A percentile compares a stretch with the other conserved stretches of the same genome.
phyloP scores from a whole-genome alignment of 148 eudicot species.

The Dianthus caryophyllus region DNA sequence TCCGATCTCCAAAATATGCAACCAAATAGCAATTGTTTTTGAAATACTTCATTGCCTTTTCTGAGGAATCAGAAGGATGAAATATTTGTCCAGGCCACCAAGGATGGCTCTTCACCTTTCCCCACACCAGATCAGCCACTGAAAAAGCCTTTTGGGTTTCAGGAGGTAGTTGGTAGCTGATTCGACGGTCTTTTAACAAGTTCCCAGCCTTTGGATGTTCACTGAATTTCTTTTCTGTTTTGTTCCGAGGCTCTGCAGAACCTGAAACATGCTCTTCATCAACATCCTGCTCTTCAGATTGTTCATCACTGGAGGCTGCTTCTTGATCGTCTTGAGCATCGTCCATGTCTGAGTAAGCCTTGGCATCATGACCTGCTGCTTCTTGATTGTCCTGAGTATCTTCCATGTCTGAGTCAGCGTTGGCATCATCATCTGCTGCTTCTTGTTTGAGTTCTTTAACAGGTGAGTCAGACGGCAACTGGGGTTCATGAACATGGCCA shows the following conservation, averaged over 20 bases:
- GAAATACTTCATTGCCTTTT: slow-evolving; percentile 70
- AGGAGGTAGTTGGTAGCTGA: slow-evolving; percentile 51
- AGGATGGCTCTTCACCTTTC: slow-evolving; percentile 88
- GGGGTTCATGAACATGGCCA: slow-evolving; percentile 11
- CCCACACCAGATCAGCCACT: slow-evolving; percentile 79
- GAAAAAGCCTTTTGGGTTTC: slow-evolving; percentile 53
- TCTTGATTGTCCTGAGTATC: slow-evolving; percentile 25
- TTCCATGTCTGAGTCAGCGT: slow-evolving; percentile 17
- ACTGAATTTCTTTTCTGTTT: slow-evolving; percentile 30
- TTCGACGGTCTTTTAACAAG: slow-evolving; percentile 28
- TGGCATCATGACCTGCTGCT: slow-evolving; percentile 18
- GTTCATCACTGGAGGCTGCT: slow-evolving; percentile 17
- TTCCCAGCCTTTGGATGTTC: slow-evolving; percentile 25
- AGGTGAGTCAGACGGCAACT: slow-evolving; percentile 17
- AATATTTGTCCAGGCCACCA: slow-evolving; percentile 99
- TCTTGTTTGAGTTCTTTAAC: slow-evolving; percentile 17
- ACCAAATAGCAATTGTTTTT: slow-evolving; percentile 77
- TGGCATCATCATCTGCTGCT: slow-evolving; percentile 15
- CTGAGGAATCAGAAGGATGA: slow-evolving; percentile 77
- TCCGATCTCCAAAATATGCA: slow-evolving; percentile 86
- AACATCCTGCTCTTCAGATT: slow-evolving; percentile 26
- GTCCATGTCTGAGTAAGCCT: slow-evolving; percentile 18
- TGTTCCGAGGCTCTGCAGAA: slow-evolving; percentile 21
- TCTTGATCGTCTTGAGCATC: slow-evolving; percentile 26
- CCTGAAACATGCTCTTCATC: slow-evolving; percentile 26